These are phyloP conservation scores for Boletus sp. DNA, from an alignment of 768 basidiomycete genomes.

Conservation along the genomic window DNA sequence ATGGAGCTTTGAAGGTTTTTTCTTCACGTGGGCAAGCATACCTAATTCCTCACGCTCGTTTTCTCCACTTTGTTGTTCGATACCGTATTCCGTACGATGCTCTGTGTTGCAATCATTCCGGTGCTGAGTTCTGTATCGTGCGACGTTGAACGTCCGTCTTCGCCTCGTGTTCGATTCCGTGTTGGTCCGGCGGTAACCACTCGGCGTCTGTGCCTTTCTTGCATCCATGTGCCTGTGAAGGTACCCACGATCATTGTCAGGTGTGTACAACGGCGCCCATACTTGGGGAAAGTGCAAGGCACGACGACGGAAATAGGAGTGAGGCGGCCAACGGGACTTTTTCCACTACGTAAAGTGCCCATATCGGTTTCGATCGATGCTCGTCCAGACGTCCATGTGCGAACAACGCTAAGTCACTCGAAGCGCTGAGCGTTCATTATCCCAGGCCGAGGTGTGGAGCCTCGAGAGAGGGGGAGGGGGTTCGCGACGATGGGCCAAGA, in stretches of 20 bases:
- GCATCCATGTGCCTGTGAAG: not conserved
- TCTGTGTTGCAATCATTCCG: not conserved
- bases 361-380: not conserved
- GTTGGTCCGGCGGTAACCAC: not conserved
- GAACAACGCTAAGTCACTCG: conserved; percentile 6
- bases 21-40: not conserved
- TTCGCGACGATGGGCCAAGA: conserved; percentile 41
- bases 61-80: not conserved
- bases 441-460: conserved; percentile 64
- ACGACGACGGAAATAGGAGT: not conserved
- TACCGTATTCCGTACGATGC: not conserved
- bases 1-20: not conserved
- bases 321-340: not conserved
- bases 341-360: not conserved
- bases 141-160: not conserved
- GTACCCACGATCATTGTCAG: not conserved
- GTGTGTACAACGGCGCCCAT: not conserved
- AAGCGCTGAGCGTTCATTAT: conserved; percentile 17
- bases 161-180: too few relatives aligned
- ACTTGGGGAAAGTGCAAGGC: not conserved
- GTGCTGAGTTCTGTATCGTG: not conserved
- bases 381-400: conserved; percentile 18
- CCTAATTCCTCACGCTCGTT: conserved; percentile 7
- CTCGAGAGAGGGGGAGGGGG: conserved; percentile 56
- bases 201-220: not conserved